Evolutionary conservation across 1,284 basidiomycete species (phyloP), one percentile per base, ranked within the genome.

Genomic region (Tylopilus sp.): DNA sequence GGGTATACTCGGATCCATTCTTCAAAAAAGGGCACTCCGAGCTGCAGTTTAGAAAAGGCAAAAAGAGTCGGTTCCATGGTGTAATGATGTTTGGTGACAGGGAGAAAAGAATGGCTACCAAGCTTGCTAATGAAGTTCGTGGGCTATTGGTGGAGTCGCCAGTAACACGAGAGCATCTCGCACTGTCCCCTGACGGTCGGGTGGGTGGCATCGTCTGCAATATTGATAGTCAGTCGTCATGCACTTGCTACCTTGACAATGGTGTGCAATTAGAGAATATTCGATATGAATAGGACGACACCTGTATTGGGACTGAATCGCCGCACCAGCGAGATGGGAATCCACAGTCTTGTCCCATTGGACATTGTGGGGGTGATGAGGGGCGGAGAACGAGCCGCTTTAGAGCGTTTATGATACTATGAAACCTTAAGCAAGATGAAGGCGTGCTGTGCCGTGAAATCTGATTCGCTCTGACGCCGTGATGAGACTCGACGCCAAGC

Each of bases 391-490:
- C 47, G 64, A 61, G 53, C 53, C 36, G 17, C 38, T 42, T 21
- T 11, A 40, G 42, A 44, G 44, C 21, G 30, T 48, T 51, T 37
- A 42, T 46, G 34, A 52, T 46, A 28, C 36, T 50, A 64, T 68
- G 65, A 68, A 68, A 63, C 55, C 24, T 57, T 55, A 51, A 48
- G 43, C 48, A 42, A 44, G 48, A 48, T 20, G 37, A 42, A 33
- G 50, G 59, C 20, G 51, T 42, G 33, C 35, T 37, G 50, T 26
- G 21, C 33, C 29, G 51, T 46, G 39, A 35, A 44, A 59, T 52
- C 52, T 45, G 50, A 54, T 56, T 62, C 60, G 62, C 45, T 63
- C 62, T 62, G 64, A 47, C 51, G 46, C 61, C 63, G 60, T 60
- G 52, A 67, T 62, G 61, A 60, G 44, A 14, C 28, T 37, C 51